phyloP scores from a whole-genome alignment of 257 asterid genomes.

The Linaria vulgaris region DNA sequence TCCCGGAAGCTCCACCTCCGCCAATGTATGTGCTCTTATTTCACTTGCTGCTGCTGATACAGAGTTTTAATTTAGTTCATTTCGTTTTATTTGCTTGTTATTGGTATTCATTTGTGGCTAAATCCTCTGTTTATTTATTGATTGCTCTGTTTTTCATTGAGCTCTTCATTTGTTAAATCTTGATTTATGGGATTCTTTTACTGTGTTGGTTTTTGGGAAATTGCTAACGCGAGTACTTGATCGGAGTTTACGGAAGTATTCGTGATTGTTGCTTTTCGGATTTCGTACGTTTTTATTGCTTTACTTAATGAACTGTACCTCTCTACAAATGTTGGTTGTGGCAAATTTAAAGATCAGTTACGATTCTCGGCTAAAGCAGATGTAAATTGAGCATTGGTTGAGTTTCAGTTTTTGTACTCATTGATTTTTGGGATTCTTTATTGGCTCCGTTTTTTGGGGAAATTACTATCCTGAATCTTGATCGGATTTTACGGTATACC shows the following conservation, averaged over 20 bases:
- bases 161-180: not conserved
- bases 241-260: no score
- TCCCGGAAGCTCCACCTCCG: constrained; percentile 35
- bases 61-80: not conserved
- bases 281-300: no score
- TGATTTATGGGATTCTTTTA: not conserved
- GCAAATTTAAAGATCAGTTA: no score
- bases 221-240: no score
- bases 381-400: no score
- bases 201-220: not conserved
- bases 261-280: not conserved
- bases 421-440: not conserved
- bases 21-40: constrained; percentile 32
- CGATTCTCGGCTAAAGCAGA: no score
- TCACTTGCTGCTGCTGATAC: not conserved
- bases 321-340: no score
- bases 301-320: no score
- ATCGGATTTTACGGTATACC: not conserved
- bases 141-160: not conserved
- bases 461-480: no score
- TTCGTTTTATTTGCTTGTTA: constrained; percentile 5
- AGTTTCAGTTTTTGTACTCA: no score
- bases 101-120: constrained; percentile 4
- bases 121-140: constrained; percentile 22
- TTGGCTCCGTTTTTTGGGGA: not conserved